These are phyloP conservation scores for Ambrosia trifida DNA, from an alignment of 129 eudicot species.

Conservation along the genomic window DNA sequence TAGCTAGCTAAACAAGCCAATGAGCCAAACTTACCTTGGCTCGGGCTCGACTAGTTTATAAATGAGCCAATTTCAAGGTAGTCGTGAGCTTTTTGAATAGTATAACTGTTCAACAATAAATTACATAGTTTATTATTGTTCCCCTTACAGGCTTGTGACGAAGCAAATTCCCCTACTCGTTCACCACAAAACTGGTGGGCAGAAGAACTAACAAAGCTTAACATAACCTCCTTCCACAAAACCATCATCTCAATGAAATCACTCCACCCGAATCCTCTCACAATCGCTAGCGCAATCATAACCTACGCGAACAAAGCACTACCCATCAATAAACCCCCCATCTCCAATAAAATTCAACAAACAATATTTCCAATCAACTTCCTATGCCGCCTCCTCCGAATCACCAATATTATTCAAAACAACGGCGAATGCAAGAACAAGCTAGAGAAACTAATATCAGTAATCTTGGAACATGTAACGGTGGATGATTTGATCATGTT, in stretches of 20 bases:
- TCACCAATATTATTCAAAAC: conserved; percentile 60
- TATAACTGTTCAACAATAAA: no score
- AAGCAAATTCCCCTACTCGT: conserved; percentile 86
- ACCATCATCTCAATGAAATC: conserved; percentile 64
- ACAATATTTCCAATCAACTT: conserved; percentile 68
- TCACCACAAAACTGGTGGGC: conserved; percentile 98
- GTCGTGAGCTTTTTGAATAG: no score
- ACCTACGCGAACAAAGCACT: conserved; percentile 77
- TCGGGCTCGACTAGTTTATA: no score
- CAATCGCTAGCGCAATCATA: conserved; percentile 73
- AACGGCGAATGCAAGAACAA: conserved; percentile 50
- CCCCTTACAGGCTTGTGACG: conserved; percentile 65
- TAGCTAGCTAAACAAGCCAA: no score
- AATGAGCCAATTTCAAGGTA: no score
- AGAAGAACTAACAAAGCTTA: conserved; percentile 73
- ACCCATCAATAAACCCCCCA: conserved; percentile 37
- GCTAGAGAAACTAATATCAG: conserved; percentile 67
- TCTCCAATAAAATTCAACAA: conserved; percentile 38
- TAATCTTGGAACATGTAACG: conserved; percentile 69
- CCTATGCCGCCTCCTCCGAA: conserved; percentile 75
- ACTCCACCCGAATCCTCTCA: conserved; percentile 63
- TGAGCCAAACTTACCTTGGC: no score
- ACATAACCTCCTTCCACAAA: conserved; percentile 54
- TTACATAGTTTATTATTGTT: no score
- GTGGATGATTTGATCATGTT: conserved; percentile 77